Base-by-base conservation (phyloP, 2,329 filamentous ascomycete species). In the Thelonectria olida region DNA sequence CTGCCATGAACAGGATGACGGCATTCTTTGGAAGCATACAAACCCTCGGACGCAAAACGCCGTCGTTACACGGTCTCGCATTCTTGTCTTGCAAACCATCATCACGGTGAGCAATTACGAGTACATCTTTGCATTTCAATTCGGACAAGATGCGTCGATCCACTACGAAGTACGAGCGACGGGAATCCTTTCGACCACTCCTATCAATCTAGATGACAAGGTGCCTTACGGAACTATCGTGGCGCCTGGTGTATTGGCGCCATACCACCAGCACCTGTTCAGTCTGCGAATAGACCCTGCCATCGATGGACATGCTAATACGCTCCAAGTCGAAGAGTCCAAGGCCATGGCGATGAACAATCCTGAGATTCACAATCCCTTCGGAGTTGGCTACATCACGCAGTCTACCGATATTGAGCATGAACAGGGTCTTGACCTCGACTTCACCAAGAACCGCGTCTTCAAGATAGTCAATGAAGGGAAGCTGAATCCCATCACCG, bases 201-300 rank as follows among this genome's bases (percentile, higher is more conserved):
- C 87, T 28, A 80, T 83, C 5, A 82, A 77, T 60, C 81, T 86
- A 57, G 86, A 86, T 48, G 84, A 87, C 0, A 52, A 53, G 52
- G 84, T 74, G 17, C 78, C 76, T 0, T 90, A 84, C 68, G 87
- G 86, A 4, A 91, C 85, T 34, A 80, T 89, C 3, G 88, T 92
- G 3, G 81, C 82, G 0, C 84, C 85, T 0, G 88, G 88, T 0
- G 85, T 87, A 0, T 73, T 90, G 5, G 89, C 88, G 0, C 86
- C 87, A 20, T 88, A 90, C 70, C 88, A 91, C 61, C 89, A 91
- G 69, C 88, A 91, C 73, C 80, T 91, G 36, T 91, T 91, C 70
- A 83, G 80, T n/a, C 72, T 88, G 27, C 82, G 88, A 1, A 84
- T 91, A n/a, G 88, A 91, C 67, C 87, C 88, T 0, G 84, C 86